These are phyloP conservation scores for Haematococcus sp. DNA, from an alignment of 139 green algal genomes.

Conservation along the genomic window DNA sequence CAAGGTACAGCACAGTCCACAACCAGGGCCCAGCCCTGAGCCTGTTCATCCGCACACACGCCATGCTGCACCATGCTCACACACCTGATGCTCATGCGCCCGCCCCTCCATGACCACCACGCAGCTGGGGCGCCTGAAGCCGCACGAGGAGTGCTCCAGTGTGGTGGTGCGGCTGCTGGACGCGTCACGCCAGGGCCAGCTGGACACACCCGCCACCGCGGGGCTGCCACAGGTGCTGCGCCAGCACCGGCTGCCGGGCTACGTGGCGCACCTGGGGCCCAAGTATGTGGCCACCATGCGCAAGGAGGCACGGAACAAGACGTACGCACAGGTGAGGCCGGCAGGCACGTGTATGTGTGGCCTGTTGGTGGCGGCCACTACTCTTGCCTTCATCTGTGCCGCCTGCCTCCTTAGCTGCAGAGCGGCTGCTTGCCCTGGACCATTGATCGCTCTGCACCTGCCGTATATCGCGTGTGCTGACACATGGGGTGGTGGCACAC, in stretches of 20 bases:
- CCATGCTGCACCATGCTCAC: too few species aligned
- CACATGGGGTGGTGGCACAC: too few species aligned
- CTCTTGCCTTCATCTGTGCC: too few species aligned
- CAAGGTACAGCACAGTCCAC: too few species aligned
- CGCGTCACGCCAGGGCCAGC: conserved; percentile 27
- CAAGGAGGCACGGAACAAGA: conserved; percentile 46
- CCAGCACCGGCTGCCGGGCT: conserved; percentile 21
- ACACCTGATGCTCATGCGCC: too few species aligned
- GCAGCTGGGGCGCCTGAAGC: conserved; percentile 34
- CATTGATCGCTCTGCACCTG: too few species aligned
- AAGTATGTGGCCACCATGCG: conserved; percentile 35
- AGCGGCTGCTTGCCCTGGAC: too few species aligned
- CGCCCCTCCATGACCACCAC: neutral
- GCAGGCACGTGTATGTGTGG: neutral
- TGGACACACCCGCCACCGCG: conserved; percentile 34
- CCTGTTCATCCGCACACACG: too few species aligned
- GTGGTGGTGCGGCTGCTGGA: conserved; percentile 47
- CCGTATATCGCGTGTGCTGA: too few species aligned
- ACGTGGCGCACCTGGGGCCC: conserved; percentile 24
- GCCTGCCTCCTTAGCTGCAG: too few species aligned
- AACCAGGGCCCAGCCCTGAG: too few species aligned
- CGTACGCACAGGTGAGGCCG: conserved; percentile 32
- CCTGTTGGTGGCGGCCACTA: neutral
- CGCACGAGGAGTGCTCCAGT: conserved; percentile 31
- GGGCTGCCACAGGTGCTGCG: conserved; percentile 11